phyloP scores from a whole-genome alignment of 345 rosid genomes.

The Eucalyptus camaldulensis region DNA sequence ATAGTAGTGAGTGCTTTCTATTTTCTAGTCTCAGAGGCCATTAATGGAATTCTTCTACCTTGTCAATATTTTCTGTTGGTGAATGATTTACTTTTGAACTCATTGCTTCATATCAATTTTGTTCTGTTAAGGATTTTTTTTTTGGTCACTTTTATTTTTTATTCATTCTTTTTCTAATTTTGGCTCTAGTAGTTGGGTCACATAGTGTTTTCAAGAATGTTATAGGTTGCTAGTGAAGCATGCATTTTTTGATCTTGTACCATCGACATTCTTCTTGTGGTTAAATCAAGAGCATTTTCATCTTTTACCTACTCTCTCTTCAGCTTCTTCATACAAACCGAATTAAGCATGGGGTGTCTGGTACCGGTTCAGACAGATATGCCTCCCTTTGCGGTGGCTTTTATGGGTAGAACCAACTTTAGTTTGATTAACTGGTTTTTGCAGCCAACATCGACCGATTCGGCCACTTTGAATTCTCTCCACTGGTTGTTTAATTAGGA shows the following conservation, averaged over 20 bases:
- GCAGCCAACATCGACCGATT: background rate
- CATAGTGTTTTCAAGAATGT: background rate
- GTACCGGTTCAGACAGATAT: background rate
- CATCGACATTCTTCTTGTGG: background rate
- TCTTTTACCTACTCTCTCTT: background rate
- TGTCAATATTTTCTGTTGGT: background rate
- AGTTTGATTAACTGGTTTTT: background rate
- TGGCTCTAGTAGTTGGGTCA: background rate
- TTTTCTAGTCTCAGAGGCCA: background rate
- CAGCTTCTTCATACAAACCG: background rate
- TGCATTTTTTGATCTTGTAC: background rate
- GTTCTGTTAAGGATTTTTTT: background rate
- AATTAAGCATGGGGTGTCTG: background rate
- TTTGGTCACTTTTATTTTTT: background rate
- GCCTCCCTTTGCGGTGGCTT: background rate
- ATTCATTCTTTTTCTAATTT: background rate
- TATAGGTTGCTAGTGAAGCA: background rate
- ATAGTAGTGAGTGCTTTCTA: constrained; percentile 61
- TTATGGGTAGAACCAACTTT: background rate
- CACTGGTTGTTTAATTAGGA: background rate
- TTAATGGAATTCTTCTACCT: background rate
- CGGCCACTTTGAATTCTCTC: background rate
- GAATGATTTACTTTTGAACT: background rate
- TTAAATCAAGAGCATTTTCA: background rate
- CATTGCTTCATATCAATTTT: background rate